Conservation (phyloP, 2,329 filamentous ascomycete genomes). For the Exophiala sp. region DNA sequence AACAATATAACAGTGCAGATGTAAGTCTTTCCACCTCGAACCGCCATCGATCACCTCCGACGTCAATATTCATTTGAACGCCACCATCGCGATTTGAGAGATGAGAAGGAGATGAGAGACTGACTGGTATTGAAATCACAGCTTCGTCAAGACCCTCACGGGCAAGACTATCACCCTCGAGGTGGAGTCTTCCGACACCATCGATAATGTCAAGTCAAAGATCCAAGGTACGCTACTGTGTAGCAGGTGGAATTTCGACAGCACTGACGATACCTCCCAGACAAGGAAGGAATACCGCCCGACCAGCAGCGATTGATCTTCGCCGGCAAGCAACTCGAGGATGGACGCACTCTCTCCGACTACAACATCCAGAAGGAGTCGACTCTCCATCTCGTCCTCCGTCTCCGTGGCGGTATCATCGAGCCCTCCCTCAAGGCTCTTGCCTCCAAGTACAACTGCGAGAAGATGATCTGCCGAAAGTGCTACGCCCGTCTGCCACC, state of each 20-base stretch:
- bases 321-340: conserved; percentile 98
- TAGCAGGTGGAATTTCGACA: too few species aligned
- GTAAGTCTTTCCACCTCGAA: conserved; percentile 55
- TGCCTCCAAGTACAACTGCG: conserved; percentile 99
- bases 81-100: conserved; percentile 30
- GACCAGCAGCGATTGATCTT: conserved; percentile 99
- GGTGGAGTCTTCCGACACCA: conserved; percentile 98
- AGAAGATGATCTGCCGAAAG: conserved; percentile 99
- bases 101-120: conserved; percentile 1
- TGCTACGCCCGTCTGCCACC: conserved; percentile 99
- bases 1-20: conserved; percentile 70
- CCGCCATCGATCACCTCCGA: background rate
- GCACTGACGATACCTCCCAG: conserved; percentile 33
- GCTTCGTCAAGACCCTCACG: conserved; percentile 99
- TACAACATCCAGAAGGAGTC: conserved; percentile 99
- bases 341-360: conserved; percentile 92
- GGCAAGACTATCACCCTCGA: conserved; percentile 99
- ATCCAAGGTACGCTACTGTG: conserved; percentile 62
- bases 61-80: conserved; percentile 12
- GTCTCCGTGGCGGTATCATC: conserved; percentile 98
- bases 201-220: conserved; percentile 99
- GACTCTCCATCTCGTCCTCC: conserved; percentile 95
- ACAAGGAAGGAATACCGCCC: conserved; percentile 98
- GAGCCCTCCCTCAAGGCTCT: conserved; percentile 98
- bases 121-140: conserved; percentile 39